Base-by-base conservation (phyloP, 2,329 filamentous ascomycete genomes). In the Helminthosporium solani region DNA sequence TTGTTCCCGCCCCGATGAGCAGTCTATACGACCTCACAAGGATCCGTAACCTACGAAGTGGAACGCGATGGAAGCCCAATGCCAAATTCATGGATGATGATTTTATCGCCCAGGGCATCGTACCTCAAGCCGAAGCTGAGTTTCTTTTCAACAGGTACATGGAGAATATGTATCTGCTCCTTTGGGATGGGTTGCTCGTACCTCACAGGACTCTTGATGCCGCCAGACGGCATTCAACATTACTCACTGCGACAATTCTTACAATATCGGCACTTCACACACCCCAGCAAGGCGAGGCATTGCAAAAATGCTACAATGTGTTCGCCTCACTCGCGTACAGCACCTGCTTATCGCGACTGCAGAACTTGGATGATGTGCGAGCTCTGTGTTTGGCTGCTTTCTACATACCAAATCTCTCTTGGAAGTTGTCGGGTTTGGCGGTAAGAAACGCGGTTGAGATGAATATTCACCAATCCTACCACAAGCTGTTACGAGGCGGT, bases 361-460 rank as follows among this genome's bases (percentile, higher is more conserved):
- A 71, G 28, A 70, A 63, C 31, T 57, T 72, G 6, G 69, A 72
- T 33, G 62, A 71, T 18, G 63, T 73, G 14, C 67, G 71, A 3
- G 71, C 67, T 6, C 48, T 72, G 16, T 64, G 66, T 38, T 63
- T 74, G 23, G 70, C 67, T 11, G 67, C 71, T 2, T 72, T 73
- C 52, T 73, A 71, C 44, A 60, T 73, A 1, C 66, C 70, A 9
- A 70, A 70, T 43, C 52, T 72, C 11, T 72, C 67, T 53, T 72
- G 70, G 65, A 67, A 71, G 33, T 59, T 73, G 2, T 67, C 69
- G 11, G 70, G 70, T 7, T 56, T 68, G 2, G 69, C 69, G 5
- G 69, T 73, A 1, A 59, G 70, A 2, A 68, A 70, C 25, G 69
- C 68, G 2, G 68, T 70, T 2, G 71, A 73, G 51, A 67, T 71